phyloP scores from a whole-genome alignment of 1,284 basidiomycete genomes.

The Pseudozyma hubeiensis region DNA sequence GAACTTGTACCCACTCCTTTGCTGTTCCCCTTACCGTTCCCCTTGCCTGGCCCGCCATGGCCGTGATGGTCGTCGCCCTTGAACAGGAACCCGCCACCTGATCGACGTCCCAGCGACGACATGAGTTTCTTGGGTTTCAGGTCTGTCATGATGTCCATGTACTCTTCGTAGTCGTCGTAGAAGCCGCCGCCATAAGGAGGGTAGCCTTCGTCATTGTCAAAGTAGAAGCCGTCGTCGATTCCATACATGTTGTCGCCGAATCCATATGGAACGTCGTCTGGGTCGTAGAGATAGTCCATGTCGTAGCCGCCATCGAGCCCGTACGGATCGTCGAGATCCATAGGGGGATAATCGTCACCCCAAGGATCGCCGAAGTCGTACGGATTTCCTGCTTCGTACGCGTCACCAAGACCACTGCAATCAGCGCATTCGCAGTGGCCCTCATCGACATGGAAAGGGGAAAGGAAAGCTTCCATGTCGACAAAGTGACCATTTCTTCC shows the following conservation, averaged over 20 bases:
- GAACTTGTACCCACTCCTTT: background rate
- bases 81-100: too few relatives aligned
- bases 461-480: too few relatives aligned
- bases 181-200: background rate
- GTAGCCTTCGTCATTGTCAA: constrained; percentile 3
- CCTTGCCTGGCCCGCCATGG: background rate
- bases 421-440: background rate
- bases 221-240: background rate
- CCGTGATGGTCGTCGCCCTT: background rate
- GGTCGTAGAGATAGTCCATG: background rate
- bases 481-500: too few relatives aligned
- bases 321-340: background rate
- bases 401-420: background rate
- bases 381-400: background rate
- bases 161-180: background rate
- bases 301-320: background rate
- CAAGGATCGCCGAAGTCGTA: background rate
- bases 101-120: background rate
- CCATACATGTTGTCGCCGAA: constrained; percentile 1
- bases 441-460: background rate
- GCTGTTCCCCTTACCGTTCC: background rate
- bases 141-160: background rate
- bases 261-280: constrained; percentile 1
- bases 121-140: background rate
- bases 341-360: background rate